Conservation (phyloP, 1,284 basidiomycete genomes). For the Moesziomyces parantarcticus region DNA sequence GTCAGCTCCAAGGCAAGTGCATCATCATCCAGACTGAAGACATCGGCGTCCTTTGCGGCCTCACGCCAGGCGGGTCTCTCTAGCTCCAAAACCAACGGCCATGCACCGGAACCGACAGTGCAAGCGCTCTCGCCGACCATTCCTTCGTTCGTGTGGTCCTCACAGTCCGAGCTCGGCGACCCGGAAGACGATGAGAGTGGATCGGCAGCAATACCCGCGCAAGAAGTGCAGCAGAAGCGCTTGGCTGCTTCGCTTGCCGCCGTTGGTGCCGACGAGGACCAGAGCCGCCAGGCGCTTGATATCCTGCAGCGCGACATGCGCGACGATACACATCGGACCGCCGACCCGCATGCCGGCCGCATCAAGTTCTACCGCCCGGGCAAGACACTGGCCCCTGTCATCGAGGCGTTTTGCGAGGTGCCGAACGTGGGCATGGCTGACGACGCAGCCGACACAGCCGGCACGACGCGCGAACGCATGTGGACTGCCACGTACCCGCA, state of each 20-base stretch:
- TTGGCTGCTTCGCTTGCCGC: slow-evolving; percentile 19
- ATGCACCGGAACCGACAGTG: slow-evolving; percentile 20
- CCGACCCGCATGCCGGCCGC: slow-evolving; percentile 1
- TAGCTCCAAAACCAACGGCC: background rate
- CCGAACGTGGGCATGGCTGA: slow-evolving; percentile 6
- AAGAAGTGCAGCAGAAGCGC: background rate
- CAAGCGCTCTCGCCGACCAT: slow-evolving; percentile 38
- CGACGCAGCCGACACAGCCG: background rate
- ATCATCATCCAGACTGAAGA: background rate
- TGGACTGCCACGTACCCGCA: slow-evolving; percentile 12
- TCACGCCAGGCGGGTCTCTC: background rate
- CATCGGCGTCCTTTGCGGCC: too few species aligned
- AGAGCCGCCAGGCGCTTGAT: slow-evolving; percentile 18
- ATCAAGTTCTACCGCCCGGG: slow-evolving; percentile 20
- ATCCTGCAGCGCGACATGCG: slow-evolving; percentile 23
- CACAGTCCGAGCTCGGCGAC: slow-evolving; percentile 27
- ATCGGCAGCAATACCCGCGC: background rate
- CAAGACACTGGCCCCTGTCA: slow-evolving; percentile 12
- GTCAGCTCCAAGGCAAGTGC: background rate
- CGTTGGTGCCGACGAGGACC: slow-evolving; percentile 17
- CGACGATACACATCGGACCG: background rate
- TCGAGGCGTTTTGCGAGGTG: slow-evolving; percentile 10
- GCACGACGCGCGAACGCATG: background rate
- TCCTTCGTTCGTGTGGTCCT: slow-evolving; percentile 43
- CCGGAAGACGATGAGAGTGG: slow-evolving; percentile 11